Conservation (phyloP, 352 stramenopile species). For the Phytophthora pini region DNA sequence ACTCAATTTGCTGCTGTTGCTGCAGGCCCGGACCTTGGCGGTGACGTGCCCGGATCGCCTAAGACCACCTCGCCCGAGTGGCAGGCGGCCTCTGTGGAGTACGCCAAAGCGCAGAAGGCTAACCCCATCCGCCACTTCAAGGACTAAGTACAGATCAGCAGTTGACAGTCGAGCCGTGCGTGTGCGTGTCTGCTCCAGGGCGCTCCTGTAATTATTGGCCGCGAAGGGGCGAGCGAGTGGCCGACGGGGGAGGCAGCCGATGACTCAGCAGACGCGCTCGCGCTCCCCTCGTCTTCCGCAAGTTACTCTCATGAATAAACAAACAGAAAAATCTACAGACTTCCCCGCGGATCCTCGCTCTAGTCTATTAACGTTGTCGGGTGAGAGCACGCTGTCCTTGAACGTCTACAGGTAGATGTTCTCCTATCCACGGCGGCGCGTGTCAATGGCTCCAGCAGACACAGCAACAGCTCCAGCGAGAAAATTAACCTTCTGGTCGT, state of each 20-base stretch:
- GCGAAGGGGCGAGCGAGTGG: constrained; percentile 18
- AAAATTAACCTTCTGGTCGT: not conserved
- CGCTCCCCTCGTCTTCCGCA: constrained; percentile 13
- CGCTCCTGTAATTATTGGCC: constrained; percentile 44
- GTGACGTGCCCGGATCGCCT: constrained; percentile 51
- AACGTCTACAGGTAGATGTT: too few relatives aligned
- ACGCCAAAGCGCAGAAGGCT: constrained; percentile 81
- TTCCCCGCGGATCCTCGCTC: constrained; percentile 12
- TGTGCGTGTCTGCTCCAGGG: constrained; percentile 7
- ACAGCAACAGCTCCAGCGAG: not conserved
- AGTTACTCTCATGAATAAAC: constrained; percentile 26
- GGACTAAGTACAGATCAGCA: constrained; percentile 58
- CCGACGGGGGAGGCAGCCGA: constrained; percentile 13
- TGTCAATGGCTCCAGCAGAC: too few relatives aligned
- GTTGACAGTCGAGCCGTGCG: constrained; percentile 18
- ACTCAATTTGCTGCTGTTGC: not conserved
- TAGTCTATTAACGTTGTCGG: too few relatives aligned
- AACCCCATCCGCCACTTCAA: constrained; percentile 88
- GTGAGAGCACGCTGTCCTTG: too few relatives aligned
- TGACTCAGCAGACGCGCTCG: constrained; percentile 5
- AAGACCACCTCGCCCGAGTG: constrained; percentile 83
- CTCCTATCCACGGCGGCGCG: not conserved
- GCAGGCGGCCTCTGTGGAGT: constrained; percentile 76
- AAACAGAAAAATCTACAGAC: constrained; percentile 33
- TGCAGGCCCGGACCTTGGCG: constrained; percentile 71